phyloP scores from a whole-genome alignment of 2,329 filamentous ascomycete species.

The Colletotrichum sublineola region DNA sequence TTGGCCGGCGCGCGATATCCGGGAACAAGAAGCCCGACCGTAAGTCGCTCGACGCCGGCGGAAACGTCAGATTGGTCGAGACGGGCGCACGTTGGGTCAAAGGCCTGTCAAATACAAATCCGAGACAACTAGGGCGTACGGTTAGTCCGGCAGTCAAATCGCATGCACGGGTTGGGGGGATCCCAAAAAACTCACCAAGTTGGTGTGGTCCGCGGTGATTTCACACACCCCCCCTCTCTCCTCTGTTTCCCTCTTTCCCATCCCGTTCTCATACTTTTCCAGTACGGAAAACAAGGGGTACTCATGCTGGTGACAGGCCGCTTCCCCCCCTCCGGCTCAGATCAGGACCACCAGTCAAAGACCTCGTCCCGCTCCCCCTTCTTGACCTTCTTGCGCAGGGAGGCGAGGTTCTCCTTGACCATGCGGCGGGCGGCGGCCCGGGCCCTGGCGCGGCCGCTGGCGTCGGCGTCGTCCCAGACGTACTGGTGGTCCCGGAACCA shows the following conservation, averaged over 20 bases:
- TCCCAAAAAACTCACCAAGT: neutral
- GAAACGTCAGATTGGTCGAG: no score
- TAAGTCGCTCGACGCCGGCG: neutral
- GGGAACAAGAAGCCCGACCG: no score
- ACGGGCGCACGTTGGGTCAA: neutral
- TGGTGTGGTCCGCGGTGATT: no score
- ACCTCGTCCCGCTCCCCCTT: neutral
- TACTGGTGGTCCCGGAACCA: constrained; percentile 7
- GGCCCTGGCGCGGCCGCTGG: neutral
- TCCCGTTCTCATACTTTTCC: no score
- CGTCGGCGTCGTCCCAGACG: constrained; percentile 7
- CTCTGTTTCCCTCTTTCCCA: no score
- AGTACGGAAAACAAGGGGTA: no score
- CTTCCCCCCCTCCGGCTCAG: no score
- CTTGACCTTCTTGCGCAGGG: neutral
- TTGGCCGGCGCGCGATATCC: no score
- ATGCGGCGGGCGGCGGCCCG: neutral
- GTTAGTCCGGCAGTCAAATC: neutral
- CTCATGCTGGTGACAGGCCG: no score
- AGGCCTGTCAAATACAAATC: neutral
- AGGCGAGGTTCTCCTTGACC: neutral
- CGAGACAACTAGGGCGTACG: neutral
- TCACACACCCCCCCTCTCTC: no score
- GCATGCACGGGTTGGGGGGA: no score
- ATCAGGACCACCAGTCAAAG: constrained; percentile 14